These are phyloP conservation scores for Chaetomium strumarium DNA, from an alignment of 2,329 filamentous ascomycete species.

Conservation along the genomic window DNA sequence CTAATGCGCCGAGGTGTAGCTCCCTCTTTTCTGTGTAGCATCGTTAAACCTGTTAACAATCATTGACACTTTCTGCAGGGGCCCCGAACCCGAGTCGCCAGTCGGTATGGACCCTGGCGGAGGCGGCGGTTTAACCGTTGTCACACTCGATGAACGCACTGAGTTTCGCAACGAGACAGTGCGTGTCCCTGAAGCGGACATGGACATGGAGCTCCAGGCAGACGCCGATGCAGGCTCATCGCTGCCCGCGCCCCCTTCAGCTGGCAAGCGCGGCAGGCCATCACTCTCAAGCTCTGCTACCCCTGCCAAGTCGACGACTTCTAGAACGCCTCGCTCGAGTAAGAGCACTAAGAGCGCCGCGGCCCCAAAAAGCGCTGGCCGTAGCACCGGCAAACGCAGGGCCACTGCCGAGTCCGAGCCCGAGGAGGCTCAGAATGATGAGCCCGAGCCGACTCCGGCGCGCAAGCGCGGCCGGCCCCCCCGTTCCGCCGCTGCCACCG, in stretches of 20 bases:
- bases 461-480: constrained; percentile 22
- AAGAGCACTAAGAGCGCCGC: constrained; percentile 20
- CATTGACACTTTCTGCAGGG: constrained; percentile 9
- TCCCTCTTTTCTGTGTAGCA: too few species aligned
- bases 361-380: constrained; percentile 17
- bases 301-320: constrained; percentile 12
- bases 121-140: constrained; percentile 15
- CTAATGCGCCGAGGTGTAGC: not conserved
- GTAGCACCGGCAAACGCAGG: constrained; percentile 26
- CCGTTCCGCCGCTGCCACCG: constrained; percentile 12
- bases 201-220: constrained; percentile 1
- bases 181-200: constrained; percentile 12
- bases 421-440: constrained; percentile 3
- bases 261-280: constrained; percentile 24
- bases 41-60: not conserved
- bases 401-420: constrained; percentile 17
- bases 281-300: constrained; percentile 21
- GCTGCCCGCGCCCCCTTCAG: constrained; percentile 5
- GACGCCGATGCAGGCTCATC: not conserved
- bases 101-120: not conserved
- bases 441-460: constrained; percentile 14
- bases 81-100: constrained; percentile 8
- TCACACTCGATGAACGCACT: constrained; percentile 14
- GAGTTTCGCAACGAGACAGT: not conserved
- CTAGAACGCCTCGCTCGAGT: constrained; percentile 13